Evolutionary conservation across 2,329 filamentous ascomycete genomes (phyloP).

Genomic region (Coniella vitis): DNA sequence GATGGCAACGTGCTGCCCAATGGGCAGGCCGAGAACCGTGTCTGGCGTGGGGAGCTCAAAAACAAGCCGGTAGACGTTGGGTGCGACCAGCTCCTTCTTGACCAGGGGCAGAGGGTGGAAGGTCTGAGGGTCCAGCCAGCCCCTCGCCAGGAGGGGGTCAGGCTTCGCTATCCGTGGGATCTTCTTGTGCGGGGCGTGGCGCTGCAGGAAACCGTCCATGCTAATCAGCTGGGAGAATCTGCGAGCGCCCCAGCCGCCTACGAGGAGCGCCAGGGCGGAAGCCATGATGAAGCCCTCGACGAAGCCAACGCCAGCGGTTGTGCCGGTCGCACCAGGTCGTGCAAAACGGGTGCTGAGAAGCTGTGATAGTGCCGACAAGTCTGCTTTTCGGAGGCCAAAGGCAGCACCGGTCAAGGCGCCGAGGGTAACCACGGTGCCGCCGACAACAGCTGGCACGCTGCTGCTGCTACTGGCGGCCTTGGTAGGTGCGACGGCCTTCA

Average conservation of each 20-base stretch:
- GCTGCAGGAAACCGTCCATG: constrained; percentile 26
- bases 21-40: constrained; percentile 46
- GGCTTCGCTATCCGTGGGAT: constrained; percentile 29
- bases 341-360: constrained; percentile 3
- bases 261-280: constrained; percentile 26
- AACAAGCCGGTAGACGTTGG: constrained; percentile 38
- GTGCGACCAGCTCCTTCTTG: constrained; percentile 32
- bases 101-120: constrained; percentile 41
- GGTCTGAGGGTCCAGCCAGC: constrained; percentile 42
- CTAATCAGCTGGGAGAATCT: constrained; percentile 27
- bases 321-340: constrained; percentile 2
- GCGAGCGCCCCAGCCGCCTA: constrained; percentile 24
- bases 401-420: constrained; percentile 9
- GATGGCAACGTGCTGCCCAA: constrained; percentile 50
- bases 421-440: constrained; percentile 8
- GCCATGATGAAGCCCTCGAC: constrained; percentile 32
- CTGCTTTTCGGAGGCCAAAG: constrained; percentile 7
- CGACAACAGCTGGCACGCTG: constrained; percentile 4
- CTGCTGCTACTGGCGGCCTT: not conserved
- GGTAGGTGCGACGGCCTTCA: constrained; percentile 1
- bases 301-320: constrained; percentile 25
- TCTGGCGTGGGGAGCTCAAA: constrained; percentile 39
- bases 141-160: constrained; percentile 33
- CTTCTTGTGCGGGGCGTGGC: constrained; percentile 33
- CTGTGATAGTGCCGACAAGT: constrained; percentile 18